Percentiles rank a stretch among this genome's conserved stretches.
These are phyloP conservation scores for Mucor piriformis DNA, from an alignment of 371 early-diverging fungal genomes.

Conservation along the genomic window DNA sequence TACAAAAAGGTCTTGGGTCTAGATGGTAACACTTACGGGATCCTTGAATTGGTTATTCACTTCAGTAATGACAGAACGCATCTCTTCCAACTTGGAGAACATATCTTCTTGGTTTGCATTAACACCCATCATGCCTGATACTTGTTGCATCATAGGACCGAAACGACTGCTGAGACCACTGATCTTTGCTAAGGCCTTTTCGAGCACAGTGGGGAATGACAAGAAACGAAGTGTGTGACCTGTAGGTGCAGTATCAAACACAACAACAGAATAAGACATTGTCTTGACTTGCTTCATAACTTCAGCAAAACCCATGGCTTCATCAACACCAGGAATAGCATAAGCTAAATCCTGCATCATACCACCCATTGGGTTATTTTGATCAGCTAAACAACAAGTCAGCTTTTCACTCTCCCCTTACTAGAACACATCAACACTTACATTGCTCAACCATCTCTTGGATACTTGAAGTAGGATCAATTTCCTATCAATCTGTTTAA, in stretches of 20 bases:
- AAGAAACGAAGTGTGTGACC: constrained; percentile 99
- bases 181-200: constrained; percentile 95
- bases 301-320: constrained; percentile 99
- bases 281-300: constrained; percentile 99
- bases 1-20: too few relatives aligned
- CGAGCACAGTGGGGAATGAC: constrained; percentile 94
- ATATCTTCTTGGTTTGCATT: constrained; percentile 91
- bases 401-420: too few relatives aligned
- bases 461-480: constrained; percentile 95
- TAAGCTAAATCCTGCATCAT: constrained; percentile 96
- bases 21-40: constrained; percentile 79
- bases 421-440: constrained; percentile 36
- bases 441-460: constrained; percentile 96
- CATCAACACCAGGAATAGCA: constrained; percentile 98
- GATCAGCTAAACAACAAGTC: too few relatives aligned
- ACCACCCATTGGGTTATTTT: constrained; percentile 80
- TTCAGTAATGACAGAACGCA: constrained; percentile 93
- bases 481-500: too few relatives aligned
- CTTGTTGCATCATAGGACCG: constrained; percentile 94
- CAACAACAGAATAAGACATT: constrained; percentile 97
- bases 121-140: constrained; percentile 96
- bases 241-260: constrained; percentile 99
- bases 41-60: constrained; percentile 97
- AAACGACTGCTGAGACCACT: constrained; percentile 90
- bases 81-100: constrained; percentile 91